Percentiles rank a stretch among this genome's conserved stretches.
Conservation (phyloP, 2,329 filamentous ascomycete genomes). For the Paecilomyces niveus region DNA sequence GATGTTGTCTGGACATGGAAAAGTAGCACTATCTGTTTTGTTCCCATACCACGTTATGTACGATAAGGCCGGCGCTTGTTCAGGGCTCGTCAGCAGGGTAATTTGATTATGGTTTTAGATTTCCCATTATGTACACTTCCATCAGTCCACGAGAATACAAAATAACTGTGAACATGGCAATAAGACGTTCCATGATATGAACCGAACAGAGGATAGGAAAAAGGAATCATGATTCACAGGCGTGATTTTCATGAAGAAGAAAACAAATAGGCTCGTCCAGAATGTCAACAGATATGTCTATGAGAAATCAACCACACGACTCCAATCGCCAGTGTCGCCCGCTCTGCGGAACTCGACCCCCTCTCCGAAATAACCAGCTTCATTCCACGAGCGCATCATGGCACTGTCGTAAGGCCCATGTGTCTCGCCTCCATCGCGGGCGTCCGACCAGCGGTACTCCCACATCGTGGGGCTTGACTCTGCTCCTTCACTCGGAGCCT, state of each 20-base stretch:
- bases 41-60: constrained; percentile 27
- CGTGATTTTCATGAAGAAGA: neutral
- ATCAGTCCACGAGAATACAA: neutral
- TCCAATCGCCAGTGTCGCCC: constrained; percentile 52
- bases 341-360: constrained; percentile 67
- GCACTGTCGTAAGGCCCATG: constrained; percentile 82
- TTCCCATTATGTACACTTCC: neutral
- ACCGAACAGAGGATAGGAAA: neutral
- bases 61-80: constrained; percentile 32
- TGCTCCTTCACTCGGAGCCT: constrained; percentile 19
- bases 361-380: constrained; percentile 86
- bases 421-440: constrained; percentile 66
- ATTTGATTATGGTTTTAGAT: constrained; percentile 5
- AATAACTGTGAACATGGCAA: neutral
- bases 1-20: constrained; percentile 1
- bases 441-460: constrained; percentile 92
- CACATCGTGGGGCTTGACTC: constrained; percentile 50
- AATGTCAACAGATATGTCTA: constrained; percentile 22
- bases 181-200: neutral
- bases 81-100: constrained; percentile 16
- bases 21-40: constrained; percentile 4
- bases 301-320: constrained; percentile 43
- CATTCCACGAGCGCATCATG: constrained; percentile 86
- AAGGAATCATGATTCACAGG: neutral
- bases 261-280: neutral